These are phyloP conservation scores for Dactylis glomerata DNA, from an alignment of 176 grass and related monocot genomes.

Conservation along the genomic window DNA sequence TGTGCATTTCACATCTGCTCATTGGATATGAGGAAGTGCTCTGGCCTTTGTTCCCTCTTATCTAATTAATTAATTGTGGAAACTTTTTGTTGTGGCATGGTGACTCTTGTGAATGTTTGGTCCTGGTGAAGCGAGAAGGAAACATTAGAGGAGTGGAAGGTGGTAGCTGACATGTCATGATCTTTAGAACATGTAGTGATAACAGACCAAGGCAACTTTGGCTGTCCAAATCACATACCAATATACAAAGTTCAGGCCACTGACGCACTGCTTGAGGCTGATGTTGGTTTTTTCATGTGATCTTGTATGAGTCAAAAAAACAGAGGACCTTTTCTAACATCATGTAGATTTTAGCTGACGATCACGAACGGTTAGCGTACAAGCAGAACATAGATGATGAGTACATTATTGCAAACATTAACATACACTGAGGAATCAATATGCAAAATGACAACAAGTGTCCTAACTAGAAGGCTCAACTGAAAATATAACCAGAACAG, in stretches of 20 bases:
- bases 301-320: not conserved
- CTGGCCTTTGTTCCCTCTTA: constrained; percentile 9
- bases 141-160: constrained; percentile 19
- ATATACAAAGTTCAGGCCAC: not conserved
- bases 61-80: constrained; percentile 3
- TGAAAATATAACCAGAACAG: not conserved
- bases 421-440: not conserved
- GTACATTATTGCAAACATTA: not conserved
- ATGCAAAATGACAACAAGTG: not conserved
- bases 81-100: constrained; percentile 21
- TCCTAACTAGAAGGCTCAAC: not conserved
- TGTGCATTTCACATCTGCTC: constrained; percentile 42
- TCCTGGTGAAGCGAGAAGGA: not conserved
- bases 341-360: not conserved
- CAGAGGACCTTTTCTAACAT: not conserved
- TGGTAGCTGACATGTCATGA: constrained; percentile 35
- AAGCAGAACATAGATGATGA: not conserved
- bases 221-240: constrained; percentile 27
- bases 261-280: constrained; percentile 19
- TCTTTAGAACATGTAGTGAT: constrained; percentile 27
- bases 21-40: constrained; percentile 32
- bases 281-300: constrained; percentile 27
- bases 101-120: constrained; percentile 22
- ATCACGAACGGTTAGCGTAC: not conserved
- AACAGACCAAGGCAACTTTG: constrained; percentile 30